Conservation (phyloP, 2,329 filamentous ascomycete genomes). For the Phaeosphaeria sp. region DNA sequence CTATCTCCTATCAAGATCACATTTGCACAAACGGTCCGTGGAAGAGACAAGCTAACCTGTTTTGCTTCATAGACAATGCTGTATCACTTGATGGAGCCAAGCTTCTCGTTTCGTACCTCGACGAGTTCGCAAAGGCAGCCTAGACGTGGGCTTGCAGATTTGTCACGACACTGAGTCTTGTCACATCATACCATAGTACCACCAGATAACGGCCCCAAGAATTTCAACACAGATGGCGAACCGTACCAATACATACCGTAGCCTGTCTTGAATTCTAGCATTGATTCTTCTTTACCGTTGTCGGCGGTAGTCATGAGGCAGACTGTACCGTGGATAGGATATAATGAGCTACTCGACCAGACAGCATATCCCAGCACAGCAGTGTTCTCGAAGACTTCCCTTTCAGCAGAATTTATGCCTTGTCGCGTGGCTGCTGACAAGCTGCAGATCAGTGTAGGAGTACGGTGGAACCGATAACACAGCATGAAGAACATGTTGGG, state of each 20-base stretch:
- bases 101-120: slow-evolving; percentile 71
- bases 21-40: background rate
- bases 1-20: background rate
- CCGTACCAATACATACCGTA: background rate
- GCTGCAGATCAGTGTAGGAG: background rate
- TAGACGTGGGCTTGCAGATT: slow-evolving; percentile 21
- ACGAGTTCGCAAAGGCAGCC: slow-evolving; percentile 59
- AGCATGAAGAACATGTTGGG: background rate
- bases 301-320: background rate
- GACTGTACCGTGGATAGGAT: background rate
- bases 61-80: slow-evolving; percentile 68
- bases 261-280: background rate
- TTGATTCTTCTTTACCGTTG: background rate
- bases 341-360: background rate
- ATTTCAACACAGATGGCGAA: slow-evolving; percentile 1
- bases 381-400: slow-evolving; percentile 10
- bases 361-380: slow-evolving; percentile 1
- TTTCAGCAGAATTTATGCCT: background rate
- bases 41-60: slow-evolving; percentile 14
- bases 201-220: background rate
- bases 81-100: slow-evolving; percentile 71
- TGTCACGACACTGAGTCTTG: background rate
- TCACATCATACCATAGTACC: background rate
- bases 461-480: background rate
- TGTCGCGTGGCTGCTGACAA: background rate